Percentiles rank a stretch among this genome's conserved stretches.
Conservation (phyloP, 768 basidiomycete species). For the Lepiota venenata region DNA sequence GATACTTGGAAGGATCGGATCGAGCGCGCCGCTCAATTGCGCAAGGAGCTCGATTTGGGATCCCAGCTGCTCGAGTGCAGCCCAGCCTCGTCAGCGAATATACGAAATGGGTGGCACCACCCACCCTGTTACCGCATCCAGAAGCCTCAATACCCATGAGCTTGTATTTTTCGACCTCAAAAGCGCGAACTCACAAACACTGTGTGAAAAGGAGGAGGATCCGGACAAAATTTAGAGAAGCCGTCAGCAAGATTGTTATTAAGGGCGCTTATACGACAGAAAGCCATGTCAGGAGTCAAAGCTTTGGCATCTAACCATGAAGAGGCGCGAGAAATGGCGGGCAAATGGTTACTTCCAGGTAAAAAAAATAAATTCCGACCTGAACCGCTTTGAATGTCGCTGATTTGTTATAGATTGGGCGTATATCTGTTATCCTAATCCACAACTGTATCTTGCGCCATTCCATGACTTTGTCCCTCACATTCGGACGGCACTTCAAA, state of each 20-base stretch:
- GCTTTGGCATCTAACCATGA: background rate
- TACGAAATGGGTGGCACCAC: conserved; percentile 1
- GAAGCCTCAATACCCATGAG: conserved; percentile 3
- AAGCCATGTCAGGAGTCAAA: background rate
- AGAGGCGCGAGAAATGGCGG: background rate
- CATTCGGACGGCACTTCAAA: background rate
- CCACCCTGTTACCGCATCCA: background rate
- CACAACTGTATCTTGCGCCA: background rate
- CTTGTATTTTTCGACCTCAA: conserved; percentile 3
- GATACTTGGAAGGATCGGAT: conserved; percentile 3
- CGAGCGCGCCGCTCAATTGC: background rate
- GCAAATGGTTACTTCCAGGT: conserved; percentile 10
- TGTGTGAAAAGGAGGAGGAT: conserved; percentile 4
- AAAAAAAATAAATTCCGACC: background rate
- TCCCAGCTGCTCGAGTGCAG: background rate
- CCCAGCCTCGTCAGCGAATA: background rate
- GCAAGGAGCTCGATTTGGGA: background rate
- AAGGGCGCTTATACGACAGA: background rate
- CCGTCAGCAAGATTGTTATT: conserved; percentile 1
- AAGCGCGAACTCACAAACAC: conserved; percentile 9
- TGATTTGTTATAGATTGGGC: conserved; percentile 2
- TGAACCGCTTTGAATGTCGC: background rate
- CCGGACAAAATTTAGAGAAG: conserved; percentile 1
- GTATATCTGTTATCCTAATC: conserved; percentile 4
- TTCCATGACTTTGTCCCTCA: background rate